phyloP scores from a whole-genome alignment of 257 asterid genomes.

The Solanum phureja region DNA sequence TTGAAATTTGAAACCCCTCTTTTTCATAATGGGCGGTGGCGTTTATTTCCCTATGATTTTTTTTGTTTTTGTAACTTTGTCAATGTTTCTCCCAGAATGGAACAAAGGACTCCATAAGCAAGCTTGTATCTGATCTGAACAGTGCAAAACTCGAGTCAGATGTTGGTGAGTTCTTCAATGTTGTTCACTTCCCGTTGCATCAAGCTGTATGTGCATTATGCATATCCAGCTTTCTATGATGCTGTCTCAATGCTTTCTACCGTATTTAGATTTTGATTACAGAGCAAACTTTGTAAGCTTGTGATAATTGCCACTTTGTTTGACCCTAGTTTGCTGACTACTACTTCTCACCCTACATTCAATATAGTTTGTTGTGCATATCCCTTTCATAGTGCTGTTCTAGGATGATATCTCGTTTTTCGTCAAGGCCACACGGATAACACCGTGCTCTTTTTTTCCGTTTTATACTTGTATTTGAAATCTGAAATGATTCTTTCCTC shows the following conservation, averaged over 20 bases:
- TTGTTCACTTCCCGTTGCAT: background rate
- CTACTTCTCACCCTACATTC: background rate
- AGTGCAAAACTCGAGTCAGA: constrained; percentile 69
- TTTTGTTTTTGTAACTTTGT: background rate
- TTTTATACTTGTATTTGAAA: background rate
- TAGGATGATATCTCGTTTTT: background rate
- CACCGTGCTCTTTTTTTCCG: background rate
- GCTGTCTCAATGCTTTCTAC: background rate
- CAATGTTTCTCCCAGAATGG: constrained; percentile 46
- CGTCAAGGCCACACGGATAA: background rate
- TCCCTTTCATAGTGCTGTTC: background rate
- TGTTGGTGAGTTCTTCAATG: constrained; percentile 53
- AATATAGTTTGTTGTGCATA: background rate
- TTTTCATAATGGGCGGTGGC: background rate
- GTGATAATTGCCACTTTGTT: background rate
- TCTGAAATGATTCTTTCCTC: background rate
- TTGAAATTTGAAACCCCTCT: background rate
- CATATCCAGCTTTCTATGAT: background rate
- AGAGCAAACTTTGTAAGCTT: background rate
- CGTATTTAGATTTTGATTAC: background rate
- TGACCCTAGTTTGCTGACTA: background rate
- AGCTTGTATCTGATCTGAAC: constrained; percentile 76
- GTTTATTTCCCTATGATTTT: constrained; percentile 3
- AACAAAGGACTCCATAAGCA: constrained; percentile 73
- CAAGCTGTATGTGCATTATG: background rate